phyloP scores from a whole-genome alignment of 345 rosid genomes.

The Citrus cavaleriei region DNA sequence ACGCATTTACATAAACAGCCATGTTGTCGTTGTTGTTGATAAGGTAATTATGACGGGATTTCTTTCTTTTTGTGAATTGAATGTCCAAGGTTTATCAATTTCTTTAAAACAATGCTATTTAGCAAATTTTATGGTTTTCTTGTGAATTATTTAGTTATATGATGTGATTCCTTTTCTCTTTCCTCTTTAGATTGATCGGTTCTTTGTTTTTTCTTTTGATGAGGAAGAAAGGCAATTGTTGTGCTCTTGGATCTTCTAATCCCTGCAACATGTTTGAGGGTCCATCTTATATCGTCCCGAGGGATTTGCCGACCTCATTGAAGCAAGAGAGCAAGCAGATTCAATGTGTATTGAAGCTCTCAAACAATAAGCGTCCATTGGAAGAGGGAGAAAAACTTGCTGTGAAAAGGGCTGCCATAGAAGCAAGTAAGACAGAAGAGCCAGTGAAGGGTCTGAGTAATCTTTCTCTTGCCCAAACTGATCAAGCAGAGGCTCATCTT shows the following conservation, averaged over 20 bases:
- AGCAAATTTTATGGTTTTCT: not conserved
- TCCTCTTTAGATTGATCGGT: not conserved
- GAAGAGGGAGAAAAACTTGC: constrained; percentile 21
- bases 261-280: constrained; percentile 51
- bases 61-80: not conserved
- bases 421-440: constrained; percentile 5
- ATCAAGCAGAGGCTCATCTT: constrained; percentile 6
- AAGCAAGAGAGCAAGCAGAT: constrained; percentile 49
- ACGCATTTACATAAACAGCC: not conserved
- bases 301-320: constrained; percentile 42
- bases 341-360: constrained; percentile 32
- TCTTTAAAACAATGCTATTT: not conserved
- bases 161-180: not conserved
- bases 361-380: constrained; percentile 28
- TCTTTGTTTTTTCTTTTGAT: not conserved
- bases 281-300: constrained; percentile 37
- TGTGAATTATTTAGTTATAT: constrained; percentile 1
- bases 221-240: constrained; percentile 5
- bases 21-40: not conserved
- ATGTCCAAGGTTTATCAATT: not conserved
- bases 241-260: not conserved
- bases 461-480: constrained; percentile 7
- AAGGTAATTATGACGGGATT: not conserved
- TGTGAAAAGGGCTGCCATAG: constrained; percentile 27
- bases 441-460: not conserved